Base-by-base conservation (phyloP, 306 rosid genomes). In the Crotalaria pallida region DNA sequence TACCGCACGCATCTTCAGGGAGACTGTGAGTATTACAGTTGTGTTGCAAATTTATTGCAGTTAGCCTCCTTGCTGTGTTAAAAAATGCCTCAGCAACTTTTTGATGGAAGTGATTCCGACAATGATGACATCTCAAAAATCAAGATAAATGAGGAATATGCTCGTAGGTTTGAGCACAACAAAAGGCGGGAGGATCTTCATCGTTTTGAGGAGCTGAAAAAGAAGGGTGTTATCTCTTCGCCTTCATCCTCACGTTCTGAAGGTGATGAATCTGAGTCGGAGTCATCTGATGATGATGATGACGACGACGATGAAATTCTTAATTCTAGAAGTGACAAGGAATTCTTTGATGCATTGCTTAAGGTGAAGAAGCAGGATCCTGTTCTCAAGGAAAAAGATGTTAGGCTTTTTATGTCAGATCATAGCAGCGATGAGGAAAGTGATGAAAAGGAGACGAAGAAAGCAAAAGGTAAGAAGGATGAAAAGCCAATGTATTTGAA, bases 141-240 rank as follows among this genome's bases (percentile, higher is more conserved):
- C 41, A 79, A 86, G 81, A 83, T 94, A 65, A 72, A 91, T 11
- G 36, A 76, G 69, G 80, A 73, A 56, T 83, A 61, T 79, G 82
- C 87, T 44, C 58, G 72, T 13, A 80, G 82, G 65, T 83, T 83
- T 68, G 82, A 79, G 79, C 84, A 94, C 87, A 94, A 94, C 80
- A 94, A 94, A 85, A 86, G 71, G 85, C 85, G 96, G 11, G 95
- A 90, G 83, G 96, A 77, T 44, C 96, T 94, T 57, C 96, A 94
- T 5, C 88, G 92, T 6, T 85, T 71, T 18, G 90, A 85, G 72
- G 98, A 88, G 75, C 69, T 90, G 10, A 84, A 87, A 84, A 88
- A 85, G 95, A 89, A 82, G 70, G 98, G 97, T 12, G 51, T 78
- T 23, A 47, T 88, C 22, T 75, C 71, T 52, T 69, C 83, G 21